Evolutionary conservation across 352 stramenopile genomes (phyloP), one percentile per base, ranked within the genome.

Genomic region (Globisporangium recalcitrans): DNA sequence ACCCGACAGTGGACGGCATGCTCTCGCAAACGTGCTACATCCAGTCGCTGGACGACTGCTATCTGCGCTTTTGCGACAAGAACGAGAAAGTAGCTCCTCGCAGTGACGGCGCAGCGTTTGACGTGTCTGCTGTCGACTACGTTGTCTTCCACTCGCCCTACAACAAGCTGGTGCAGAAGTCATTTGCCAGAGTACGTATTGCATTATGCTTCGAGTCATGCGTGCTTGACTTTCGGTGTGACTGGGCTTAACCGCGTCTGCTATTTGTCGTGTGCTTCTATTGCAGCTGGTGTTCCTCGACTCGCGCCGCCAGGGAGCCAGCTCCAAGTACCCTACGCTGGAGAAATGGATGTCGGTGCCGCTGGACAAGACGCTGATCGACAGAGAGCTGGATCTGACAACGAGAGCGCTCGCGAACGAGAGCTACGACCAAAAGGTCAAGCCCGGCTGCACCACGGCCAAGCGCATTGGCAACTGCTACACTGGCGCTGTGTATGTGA

Each of bases 161-260:
- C 91, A 98, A 99, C 78, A 99, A 99, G 74, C 72, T 99, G 40
- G 96, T 99, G 52, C 91, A 98, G 69, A 98, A 99, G 67, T 95
- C 86, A 14, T 98, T 98, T 70, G 84, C 79, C 22, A 87, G 97
- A 46, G 77, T 99, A 55, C 44, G 75, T 70, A 11, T 32, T 36
- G 11, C 31, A 11, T 29, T 26, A 24, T 29, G 9, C 34, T 40
- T 19, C 2, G 11, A 4, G 8, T 60, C n/a, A 8, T 36, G 14
- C 5, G 3, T 29, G 5, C 14, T 16, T 51, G 44, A 9, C 44
- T 49, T 8, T 51, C 11, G 22, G n/a, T 29, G 3, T 6, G 44
- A 14, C n/a, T 51, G 14, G 19, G 9, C 13, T 51, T 10, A 16
- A n/a, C n/a, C n/a, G n/a, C n/a, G n/a, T 2, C 8, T 31, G 36